Evolutionary conservation across 2,329 filamentous ascomycete genomes (phyloP).

Genomic region (Neofusicoccum sp.): DNA sequence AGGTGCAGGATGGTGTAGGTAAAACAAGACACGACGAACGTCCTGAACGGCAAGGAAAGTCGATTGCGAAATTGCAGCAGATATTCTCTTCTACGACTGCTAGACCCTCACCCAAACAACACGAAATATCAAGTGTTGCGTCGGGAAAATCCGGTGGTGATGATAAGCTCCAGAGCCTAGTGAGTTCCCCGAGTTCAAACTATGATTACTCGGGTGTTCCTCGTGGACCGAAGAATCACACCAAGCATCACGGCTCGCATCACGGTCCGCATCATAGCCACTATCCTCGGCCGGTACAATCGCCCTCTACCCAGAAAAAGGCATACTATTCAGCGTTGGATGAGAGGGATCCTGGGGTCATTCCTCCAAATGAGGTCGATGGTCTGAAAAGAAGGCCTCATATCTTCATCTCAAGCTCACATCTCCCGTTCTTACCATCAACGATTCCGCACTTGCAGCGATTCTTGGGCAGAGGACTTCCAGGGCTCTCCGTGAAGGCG

Average conservation of each 20-base stretch:
- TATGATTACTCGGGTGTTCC: conserved; percentile 2
- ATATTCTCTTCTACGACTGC: background rate
- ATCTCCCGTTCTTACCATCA: background rate
- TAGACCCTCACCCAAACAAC: background rate
- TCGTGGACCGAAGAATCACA: background rate
- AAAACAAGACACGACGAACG: background rate
- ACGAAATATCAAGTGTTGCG: background rate
- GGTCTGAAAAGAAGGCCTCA: background rate
- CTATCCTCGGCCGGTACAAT: background rate
- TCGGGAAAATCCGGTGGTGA: background rate
- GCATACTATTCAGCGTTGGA: background rate
- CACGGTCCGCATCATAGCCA: background rate
- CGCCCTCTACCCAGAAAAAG: background rate
- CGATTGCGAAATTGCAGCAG: background rate
- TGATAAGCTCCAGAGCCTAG: background rate
- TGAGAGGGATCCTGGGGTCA: background rate
- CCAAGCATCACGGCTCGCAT: background rate
- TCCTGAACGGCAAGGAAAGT: background rate
- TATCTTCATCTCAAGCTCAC: conserved; percentile 14
- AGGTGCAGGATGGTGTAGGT: conserved; percentile 1
- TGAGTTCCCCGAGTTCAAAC: background rate
- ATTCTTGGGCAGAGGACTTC: background rate
- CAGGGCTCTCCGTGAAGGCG: background rate
- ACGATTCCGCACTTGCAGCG: background rate
- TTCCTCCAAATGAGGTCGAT: background rate